Base-by-base conservation (phyloP, 352 stramenopile genomes). In the Phytopythium cucurbitacearum region DNA sequence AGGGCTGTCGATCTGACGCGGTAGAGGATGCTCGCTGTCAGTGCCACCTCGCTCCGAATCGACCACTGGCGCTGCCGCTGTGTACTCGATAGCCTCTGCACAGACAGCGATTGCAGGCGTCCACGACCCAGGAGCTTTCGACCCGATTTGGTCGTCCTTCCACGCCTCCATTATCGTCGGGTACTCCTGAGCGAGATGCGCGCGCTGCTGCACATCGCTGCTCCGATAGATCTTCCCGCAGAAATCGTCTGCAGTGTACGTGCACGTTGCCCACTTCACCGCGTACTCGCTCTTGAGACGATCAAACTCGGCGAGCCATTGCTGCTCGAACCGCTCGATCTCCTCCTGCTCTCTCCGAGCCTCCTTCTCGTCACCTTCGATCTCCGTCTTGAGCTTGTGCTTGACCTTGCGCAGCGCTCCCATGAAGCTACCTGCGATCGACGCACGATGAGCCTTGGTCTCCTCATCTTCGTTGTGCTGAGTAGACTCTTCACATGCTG, bases 181-280 rank as follows among this genome's bases (percentile, higher is more conserved):
- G 42, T 81, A 89, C 51, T 86, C 62, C 32, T 59, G 59, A 21
- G 80, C 48, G 35, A 89, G 40, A 35, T 65, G 63, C 36, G 62
- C 53, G 38, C 80, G 67, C 56, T 85, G 69, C 40, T 85, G 73
- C 38, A 38, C 41, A 53, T 85, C 63, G 41, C 66, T 69, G 12
- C 66, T 79, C 44, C 76, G 69, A 51, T 80, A 86, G 34, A 89
- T 46, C 41, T 84, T 51, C 0, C 76, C 79, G 39, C 79, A 89
- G 52, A 89, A 89, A 32, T 86, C 76, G 50, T 87, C 69, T 7
- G 79, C 76, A 4, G 64, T 70, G 65, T 87, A 80, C 15, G 70
- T 85, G 53, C 79, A 89, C 10, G 76, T 85, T 50, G 85, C 65
- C 79, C 78, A 87, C 62, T 79, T 80, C 32, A 47, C 48, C 39